phyloP scores from a whole-genome alignment of 2,329 filamentous ascomycete species.

The Mycosphaerelloides madeirae region DNA sequence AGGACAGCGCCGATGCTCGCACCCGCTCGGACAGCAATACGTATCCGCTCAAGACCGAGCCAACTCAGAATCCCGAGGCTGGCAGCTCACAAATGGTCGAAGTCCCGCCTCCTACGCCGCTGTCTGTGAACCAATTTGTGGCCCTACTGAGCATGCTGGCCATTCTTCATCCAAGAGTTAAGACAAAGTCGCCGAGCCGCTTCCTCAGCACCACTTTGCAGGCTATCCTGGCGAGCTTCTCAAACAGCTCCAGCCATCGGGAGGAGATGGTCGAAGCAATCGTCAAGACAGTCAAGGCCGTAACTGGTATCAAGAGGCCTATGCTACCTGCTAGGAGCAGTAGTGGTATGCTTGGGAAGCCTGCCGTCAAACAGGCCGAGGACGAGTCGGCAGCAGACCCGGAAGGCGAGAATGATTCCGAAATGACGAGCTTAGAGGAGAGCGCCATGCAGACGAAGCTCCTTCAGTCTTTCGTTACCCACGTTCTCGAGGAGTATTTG shows the following conservation, averaged over 20 bases:
- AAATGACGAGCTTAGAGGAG: slow-evolving; percentile 49
- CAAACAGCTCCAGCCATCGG: slow-evolving; percentile 49
- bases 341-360: slow-evolving; percentile 35
- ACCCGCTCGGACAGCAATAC: slow-evolving; percentile 23
- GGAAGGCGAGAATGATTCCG: slow-evolving; percentile 52
- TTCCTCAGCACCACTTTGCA: slow-evolving; percentile 74
- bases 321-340: slow-evolving; percentile 54
- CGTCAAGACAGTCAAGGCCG: slow-evolving; percentile 64
- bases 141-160: slow-evolving; percentile 66
- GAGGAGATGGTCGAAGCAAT: slow-evolving; percentile 66
- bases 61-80: slow-evolving; percentile 7
- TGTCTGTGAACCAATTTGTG: slow-evolving; percentile 57
- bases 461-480: slow-evolving; percentile 72
- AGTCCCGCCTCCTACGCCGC: slow-evolving; percentile 32
- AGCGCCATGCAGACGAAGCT: slow-evolving; percentile 58
- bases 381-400: slow-evolving; percentile 35
- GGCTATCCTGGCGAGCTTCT: slow-evolving; percentile 64
- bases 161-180: slow-evolving; percentile 68
- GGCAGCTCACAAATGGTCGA: slow-evolving; percentile 19
- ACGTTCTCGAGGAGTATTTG: slow-evolving; percentile 69
- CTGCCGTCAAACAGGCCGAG: slow-evolving; percentile 21
- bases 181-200: slow-evolving; percentile 71
- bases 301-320: slow-evolving; percentile 65
- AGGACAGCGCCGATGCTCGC: slow-evolving; percentile 20
- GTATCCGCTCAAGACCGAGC: slow-evolving; percentile 27